Percentiles rank a stretch among this genome's conserved stretches.
phyloP scores from a whole-genome alignment of 2,329 filamentous ascomycete species.

The Scedosporium aurantiacum region DNA sequence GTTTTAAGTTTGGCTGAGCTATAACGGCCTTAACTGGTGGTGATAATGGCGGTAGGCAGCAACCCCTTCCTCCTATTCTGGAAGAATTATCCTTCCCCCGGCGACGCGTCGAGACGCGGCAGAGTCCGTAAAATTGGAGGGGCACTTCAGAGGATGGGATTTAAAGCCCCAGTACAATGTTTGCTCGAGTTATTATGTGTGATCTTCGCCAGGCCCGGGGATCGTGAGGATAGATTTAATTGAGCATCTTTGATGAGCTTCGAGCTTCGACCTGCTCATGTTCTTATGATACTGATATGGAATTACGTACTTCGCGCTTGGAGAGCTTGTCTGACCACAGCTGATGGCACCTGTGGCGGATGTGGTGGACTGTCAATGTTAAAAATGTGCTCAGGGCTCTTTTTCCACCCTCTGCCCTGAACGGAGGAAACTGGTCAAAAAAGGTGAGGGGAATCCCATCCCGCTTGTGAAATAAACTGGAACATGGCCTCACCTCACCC shows the following conservation, averaged over 20 bases:
- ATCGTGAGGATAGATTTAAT: too few relatives aligned
- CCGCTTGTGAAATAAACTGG: neutral
- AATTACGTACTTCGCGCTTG: too few relatives aligned
- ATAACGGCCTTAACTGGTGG: neutral
- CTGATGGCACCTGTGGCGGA: neutral
- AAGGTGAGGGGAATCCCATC: too few relatives aligned
- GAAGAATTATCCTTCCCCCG: neutral
- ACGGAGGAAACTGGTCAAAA: too few relatives aligned
- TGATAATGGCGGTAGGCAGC: neutral
- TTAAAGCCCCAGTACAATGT: neutral
- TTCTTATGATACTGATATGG: too few relatives aligned
- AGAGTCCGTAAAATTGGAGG: neutral
- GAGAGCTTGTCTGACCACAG: neutral
- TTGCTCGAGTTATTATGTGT: neutral
- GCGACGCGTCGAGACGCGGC: neutral
- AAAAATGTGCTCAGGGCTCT: too few relatives aligned
- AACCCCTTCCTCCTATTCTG: neutral
- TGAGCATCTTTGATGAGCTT: too few relatives aligned
- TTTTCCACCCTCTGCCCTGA: too few relatives aligned
- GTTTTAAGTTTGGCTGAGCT: neutral
- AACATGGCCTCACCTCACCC: too few relatives aligned
- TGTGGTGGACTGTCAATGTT: too few relatives aligned
- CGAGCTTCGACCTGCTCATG: too few relatives aligned
- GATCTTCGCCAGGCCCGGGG: neutral
- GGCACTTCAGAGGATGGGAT: neutral